Evolutionary conservation across 805 yeast genomes (phyloP).

Genomic region (Scheffersomyces stipitis): DNA sequence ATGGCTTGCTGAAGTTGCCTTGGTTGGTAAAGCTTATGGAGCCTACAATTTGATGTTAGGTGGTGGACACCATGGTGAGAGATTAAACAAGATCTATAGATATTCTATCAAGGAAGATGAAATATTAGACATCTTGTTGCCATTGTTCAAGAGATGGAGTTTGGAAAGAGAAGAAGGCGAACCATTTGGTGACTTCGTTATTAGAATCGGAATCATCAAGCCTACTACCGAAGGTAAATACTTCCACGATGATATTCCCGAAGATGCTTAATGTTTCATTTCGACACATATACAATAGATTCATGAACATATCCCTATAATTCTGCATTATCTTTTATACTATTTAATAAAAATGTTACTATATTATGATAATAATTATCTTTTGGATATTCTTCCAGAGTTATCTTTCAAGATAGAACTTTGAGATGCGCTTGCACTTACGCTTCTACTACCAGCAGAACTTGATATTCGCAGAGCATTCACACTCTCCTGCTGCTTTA

Average conservation of each 20-base stretch:
- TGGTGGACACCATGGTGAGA: slow-evolving; percentile 92
- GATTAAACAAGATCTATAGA: slow-evolving; percentile 85
- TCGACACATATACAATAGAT: slow-evolving; percentile 1
- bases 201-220: slow-evolving; percentile 83
- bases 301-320: slow-evolving; percentile 1
- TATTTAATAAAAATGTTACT: background rate
- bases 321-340: background rate
- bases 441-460: no score
- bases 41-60: slow-evolving; percentile 93
- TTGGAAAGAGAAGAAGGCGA: slow-evolving; percentile 88
- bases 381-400: slow-evolving; percentile 1
- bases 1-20: slow-evolving; percentile 94
- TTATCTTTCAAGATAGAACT: no score
- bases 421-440: no score
- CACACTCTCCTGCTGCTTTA: no score
- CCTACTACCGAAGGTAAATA: slow-evolving; percentile 88
- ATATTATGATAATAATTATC: slow-evolving; percentile 1
- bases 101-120: slow-evolving; percentile 90
- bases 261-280: slow-evolving; percentile 49
- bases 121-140: slow-evolving; percentile 71
- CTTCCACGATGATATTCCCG: slow-evolving; percentile 93
- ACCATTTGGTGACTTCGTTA: slow-evolving; percentile 91
- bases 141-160: slow-evolving; percentile 92
- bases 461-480: no score
- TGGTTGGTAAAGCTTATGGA: slow-evolving; percentile 92